Conservation (phyloP, 129 eudicot genomes). For the Smallanthus sonchifolius region DNA sequence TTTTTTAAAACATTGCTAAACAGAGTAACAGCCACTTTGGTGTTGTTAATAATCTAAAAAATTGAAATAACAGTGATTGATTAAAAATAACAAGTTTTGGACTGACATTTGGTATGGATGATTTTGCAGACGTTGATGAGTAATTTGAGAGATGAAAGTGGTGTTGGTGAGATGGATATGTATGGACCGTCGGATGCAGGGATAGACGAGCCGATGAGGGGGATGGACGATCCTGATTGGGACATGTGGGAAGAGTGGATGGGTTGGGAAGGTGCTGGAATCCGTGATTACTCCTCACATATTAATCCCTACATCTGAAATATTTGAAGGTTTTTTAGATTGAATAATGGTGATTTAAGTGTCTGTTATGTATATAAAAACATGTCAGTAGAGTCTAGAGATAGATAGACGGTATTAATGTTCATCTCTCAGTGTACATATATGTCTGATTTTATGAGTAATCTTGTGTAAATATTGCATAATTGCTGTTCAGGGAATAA, state of each 20-base stretch:
- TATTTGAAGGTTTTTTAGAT: neutral
- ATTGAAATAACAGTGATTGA: too few species aligned
- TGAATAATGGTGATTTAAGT: neutral
- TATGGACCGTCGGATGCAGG: constrained; percentile 32
- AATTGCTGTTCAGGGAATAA: constrained; percentile 6
- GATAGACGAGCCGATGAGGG: constrained; percentile 44
- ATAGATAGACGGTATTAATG: constrained; percentile 29
- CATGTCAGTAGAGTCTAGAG: neutral
- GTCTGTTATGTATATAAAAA: constrained; percentile 13
- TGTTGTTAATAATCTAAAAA: too few species aligned
- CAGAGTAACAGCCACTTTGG: too few species aligned
- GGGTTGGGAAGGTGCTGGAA: constrained; percentile 99
- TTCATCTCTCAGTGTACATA: constrained; percentile 27
- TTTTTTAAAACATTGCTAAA: too few species aligned
- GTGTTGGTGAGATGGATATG: constrained; percentile 22
- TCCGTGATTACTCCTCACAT: constrained; percentile 65
- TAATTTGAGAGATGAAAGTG: constrained; percentile 44
- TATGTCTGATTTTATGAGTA: constrained; percentile 19
- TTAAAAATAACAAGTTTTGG: neutral
- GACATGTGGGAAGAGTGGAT: constrained; percentile 90
- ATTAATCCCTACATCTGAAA: constrained; percentile 68
- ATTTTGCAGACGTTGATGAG: constrained; percentile 58
- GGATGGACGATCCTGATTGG: constrained; percentile 63
- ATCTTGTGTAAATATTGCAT: constrained; percentile 3
- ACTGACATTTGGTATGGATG: neutral